phyloP scores from a whole-genome alignment of 2,329 filamentous ascomycete genomes.

The Alternaria arbusti region DNA sequence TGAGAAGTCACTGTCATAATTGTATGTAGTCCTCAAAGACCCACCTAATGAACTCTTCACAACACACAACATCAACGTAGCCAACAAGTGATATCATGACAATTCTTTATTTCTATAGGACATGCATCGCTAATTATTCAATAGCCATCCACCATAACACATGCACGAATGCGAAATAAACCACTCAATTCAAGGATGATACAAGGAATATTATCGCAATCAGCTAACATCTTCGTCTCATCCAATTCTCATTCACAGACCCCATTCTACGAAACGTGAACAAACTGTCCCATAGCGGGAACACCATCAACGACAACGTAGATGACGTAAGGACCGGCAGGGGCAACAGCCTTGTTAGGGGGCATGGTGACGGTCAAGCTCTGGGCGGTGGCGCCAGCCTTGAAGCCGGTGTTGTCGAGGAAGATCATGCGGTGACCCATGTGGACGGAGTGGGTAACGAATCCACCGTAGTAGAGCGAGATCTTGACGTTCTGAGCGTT shows the following conservation, averaged over 20 bases:
- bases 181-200: not conserved
- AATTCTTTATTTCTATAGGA: not conserved
- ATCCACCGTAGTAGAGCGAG: constrained; percentile 64
- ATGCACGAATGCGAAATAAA: not conserved
- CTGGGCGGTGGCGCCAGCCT: constrained; percentile 50
- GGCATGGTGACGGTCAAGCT: constrained; percentile 62
- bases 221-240: not conserved
- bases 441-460: constrained; percentile 66
- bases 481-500: constrained; percentile 56
- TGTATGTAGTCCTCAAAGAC: not conserved
- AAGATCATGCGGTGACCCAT: constrained; percentile 67
- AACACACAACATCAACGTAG: not conserved
- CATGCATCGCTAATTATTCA: not conserved
- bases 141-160: not conserved
- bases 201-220: not conserved
- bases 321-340: constrained; percentile 66
- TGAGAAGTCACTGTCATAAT: not conserved
- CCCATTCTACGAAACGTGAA: constrained; percentile 48
- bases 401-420: constrained; percentile 59
- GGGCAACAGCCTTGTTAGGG: constrained; percentile 61
- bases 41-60: no score
- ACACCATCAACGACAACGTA: constrained; percentile 65
- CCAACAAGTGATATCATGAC: not conserved
- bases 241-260: not conserved
- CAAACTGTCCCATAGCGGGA: constrained; percentile 60